A percentile compares a stretch with the other conserved stretches of the same genome.
Conservation (phyloP, 2,329 filamentous ascomycete species). For the Aspergillus sclerotialis region DNA sequence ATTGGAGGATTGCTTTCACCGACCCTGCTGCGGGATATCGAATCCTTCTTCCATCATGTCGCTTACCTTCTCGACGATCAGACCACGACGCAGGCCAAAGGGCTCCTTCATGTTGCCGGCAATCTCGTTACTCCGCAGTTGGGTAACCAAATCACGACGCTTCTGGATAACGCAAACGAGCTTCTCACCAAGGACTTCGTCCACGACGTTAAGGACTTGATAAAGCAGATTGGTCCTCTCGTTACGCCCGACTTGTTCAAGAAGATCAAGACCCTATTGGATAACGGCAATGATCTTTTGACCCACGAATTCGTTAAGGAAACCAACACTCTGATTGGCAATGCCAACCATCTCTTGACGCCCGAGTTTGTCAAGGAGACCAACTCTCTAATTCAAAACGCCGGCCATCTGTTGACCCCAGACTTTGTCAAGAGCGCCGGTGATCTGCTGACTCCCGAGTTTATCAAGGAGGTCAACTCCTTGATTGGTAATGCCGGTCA, state of each 20-base stretch:
- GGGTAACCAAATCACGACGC: conserved; percentile 1
- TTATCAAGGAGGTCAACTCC: conserved; percentile 10
- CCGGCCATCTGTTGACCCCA: conserved; percentile 21
- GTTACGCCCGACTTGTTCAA: conserved; percentile 3
- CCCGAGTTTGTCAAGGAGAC: conserved; percentile 13
- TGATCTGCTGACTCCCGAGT: conserved; percentile 18
- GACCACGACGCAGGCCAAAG: conserved; percentile 23
- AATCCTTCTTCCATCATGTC: conserved; percentile 28
- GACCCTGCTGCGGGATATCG: conserved; percentile 21
- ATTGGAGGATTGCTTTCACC: conserved; percentile 20
- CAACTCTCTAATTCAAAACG: conserved; percentile 23
- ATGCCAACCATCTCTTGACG: conserved; percentile 9
- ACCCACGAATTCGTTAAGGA: conserved; percentile 23
- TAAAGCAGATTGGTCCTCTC: conserved; percentile 2
- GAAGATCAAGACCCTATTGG: conserved; percentile 2
- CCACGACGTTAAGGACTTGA: conserved; percentile 2
- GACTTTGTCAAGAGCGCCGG: conserved; percentile 24
- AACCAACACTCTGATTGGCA: conserved; percentile 10
- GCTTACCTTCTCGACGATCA: conserved; percentile 26
- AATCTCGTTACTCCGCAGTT: conserved; percentile 10
- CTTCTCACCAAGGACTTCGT: conserved; percentile 4
- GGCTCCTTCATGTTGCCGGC: conserved; percentile 17
- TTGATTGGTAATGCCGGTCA: conserved; percentile 15
- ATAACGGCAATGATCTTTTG: conserved; percentile 9
- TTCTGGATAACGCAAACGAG: conserved; percentile 8